These are phyloP conservation scores for Tephrocybe sp. DNA, from an alignment of 768 basidiomycete species.

Conservation along the genomic window DNA sequence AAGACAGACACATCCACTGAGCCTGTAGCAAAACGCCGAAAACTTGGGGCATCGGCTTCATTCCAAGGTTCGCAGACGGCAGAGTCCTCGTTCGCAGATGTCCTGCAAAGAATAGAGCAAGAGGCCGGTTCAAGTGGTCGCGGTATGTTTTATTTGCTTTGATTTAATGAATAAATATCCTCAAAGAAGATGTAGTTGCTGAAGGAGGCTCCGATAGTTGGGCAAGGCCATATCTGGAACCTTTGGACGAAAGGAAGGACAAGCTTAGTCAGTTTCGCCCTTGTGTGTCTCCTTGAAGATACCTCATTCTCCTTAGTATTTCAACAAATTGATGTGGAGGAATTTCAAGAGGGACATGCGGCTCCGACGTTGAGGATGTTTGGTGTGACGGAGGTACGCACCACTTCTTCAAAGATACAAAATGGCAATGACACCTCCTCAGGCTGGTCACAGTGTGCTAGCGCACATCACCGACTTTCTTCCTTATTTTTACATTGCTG, in stretches of 20 bases:
- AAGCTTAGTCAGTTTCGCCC: conserved; percentile 53
- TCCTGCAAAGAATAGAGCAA: conserved; percentile 58
- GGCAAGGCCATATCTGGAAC: conserved; percentile 58
- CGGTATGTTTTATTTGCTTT: conserved; percentile 30
- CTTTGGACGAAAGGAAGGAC: conserved; percentile 59
- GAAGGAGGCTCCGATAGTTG: conserved; percentile 81
- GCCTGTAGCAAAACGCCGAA: conserved; percentile 55
- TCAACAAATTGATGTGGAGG: conserved; percentile 94
- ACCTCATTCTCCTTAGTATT: conserved; percentile 54
- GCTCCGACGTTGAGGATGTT: conserved; percentile 65
- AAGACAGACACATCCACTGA: conserved; percentile 25
- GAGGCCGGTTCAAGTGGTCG: conserved; percentile 37
- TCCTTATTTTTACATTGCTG: conserved; percentile 91
- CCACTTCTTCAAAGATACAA: not conserved
- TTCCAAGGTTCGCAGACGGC: conserved; percentile 37
- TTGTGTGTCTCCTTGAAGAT: not conserved
- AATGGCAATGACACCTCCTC: not conserved
- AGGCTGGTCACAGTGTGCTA: conserved; percentile 89
- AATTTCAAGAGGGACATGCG: conserved; percentile 42
- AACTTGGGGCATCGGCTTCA: conserved; percentile 37
- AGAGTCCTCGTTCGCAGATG: conserved; percentile 58
- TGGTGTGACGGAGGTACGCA: conserved; percentile 81
- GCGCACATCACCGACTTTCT: conserved; percentile 78
- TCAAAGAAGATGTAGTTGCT: conserved; percentile 39
- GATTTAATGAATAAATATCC: not conserved